These are phyloP conservation scores for Aureobasidium melanogenum DNA, from an alignment of 2,329 filamentous ascomycete species.

Conservation along the genomic window DNA sequence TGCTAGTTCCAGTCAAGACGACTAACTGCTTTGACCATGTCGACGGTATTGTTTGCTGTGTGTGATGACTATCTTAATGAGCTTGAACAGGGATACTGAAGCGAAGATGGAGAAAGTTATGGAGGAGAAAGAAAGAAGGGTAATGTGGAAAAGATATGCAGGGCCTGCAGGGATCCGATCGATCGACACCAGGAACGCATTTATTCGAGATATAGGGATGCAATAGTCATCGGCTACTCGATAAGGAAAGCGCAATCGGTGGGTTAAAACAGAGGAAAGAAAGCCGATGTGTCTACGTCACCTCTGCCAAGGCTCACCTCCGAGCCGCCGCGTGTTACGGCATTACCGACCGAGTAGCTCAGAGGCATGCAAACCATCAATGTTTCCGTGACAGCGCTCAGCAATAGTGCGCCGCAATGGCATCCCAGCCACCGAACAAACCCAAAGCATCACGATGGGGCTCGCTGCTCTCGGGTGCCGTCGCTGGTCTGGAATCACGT, in stretches of 20 bases:
- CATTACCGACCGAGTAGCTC: background rate
- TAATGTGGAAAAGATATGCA: background rate
- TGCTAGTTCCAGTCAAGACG: too few species aligned
- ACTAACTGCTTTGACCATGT: constrained; percentile 22
- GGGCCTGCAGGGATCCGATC: background rate
- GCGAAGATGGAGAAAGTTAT: background rate
- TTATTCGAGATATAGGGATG: background rate
- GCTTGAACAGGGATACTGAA: background rate
- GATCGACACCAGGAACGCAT: constrained; percentile 2
- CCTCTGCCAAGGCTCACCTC: background rate
- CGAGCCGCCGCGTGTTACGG: background rate
- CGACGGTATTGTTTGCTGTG: background rate
- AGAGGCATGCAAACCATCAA: background rate
- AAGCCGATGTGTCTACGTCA: background rate
- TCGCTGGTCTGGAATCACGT: constrained; percentile 86
- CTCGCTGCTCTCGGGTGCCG: constrained; percentile 72
- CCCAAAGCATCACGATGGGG: constrained; percentile 27
- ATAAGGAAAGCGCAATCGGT: background rate
- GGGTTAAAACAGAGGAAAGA: background rate
- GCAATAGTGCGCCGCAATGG: constrained; percentile 8
- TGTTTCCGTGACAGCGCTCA: background rate
- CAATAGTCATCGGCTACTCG: constrained; percentile 1
- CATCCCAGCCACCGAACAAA: constrained; percentile 12
- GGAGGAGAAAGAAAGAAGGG: background rate
- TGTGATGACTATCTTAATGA: background rate